Percentiles rank a stretch among this genome's conserved stretches.
Conservation (phyloP, 768 basidiomycete species). For the Tylopilus plumbeoviolaceoides region DNA sequence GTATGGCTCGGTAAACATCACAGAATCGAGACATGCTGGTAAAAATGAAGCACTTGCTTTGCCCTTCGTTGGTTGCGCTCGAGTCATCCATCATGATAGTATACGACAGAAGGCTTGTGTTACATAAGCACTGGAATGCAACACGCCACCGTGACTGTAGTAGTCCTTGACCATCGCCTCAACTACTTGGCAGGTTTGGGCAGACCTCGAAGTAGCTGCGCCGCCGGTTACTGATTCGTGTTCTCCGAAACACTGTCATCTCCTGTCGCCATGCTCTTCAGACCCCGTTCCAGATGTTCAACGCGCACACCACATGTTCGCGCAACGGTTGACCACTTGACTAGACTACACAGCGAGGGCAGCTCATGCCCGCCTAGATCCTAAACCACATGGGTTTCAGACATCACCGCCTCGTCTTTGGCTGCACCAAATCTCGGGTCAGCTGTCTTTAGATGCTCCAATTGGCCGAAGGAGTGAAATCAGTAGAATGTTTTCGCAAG, state of each 20-base stretch:
- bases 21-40: neutral
- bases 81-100: no score
- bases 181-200: neutral
- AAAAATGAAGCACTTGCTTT: neutral
- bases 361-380: constrained; percentile 22
- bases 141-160: no score
- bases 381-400: constrained; percentile 15
- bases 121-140: constrained; percentile 13
- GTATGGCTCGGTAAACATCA: neutral
- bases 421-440: constrained; percentile 9
- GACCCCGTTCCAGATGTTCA: constrained; percentile 28
- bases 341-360: constrained; percentile 24
- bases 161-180: constrained; percentile 5
- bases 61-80: neutral
- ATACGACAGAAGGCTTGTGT: no score
- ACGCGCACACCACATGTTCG: constrained; percentile 34
- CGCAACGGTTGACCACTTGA: constrained; percentile 25
- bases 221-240: constrained; percentile 8
- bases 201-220: constrained; percentile 7
- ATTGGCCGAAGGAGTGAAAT: neutral
- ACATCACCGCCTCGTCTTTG: constrained; percentile 17
- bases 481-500: constrained; percentile 3
- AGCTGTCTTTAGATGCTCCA: constrained; percentile 3
- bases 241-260: constrained; percentile 15
- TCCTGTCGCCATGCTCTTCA: constrained; percentile 21